phyloP scores from a whole-genome alignment of 805 yeast species.

The Ogataea siamensis region DNA sequence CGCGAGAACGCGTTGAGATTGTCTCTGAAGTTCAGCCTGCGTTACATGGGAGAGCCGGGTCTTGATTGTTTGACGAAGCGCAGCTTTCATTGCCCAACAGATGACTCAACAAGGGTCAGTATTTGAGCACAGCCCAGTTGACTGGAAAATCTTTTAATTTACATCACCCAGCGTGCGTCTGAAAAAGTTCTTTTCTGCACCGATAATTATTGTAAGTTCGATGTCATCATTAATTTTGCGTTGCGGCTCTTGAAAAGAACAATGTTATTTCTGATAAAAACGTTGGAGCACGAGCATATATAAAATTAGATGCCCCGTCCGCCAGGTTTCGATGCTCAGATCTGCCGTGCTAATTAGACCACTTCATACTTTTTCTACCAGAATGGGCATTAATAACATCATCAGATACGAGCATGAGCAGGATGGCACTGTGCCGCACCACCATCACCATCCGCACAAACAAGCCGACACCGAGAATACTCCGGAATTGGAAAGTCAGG shows the following conservation, averaged over 20 bases:
- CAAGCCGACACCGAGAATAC: neutral
- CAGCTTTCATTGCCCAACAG: constrained; percentile 11
- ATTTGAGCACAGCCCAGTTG: constrained; percentile 6
- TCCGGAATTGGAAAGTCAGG: neutral
- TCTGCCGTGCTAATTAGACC: neutral
- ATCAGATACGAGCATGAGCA: constrained; percentile 27
- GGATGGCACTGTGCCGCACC: constrained; percentile 11
- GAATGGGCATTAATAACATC: constrained; percentile 28
- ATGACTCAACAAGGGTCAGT: constrained; percentile 6
- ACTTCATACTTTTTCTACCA: constrained; percentile 10
- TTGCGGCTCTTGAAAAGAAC: constrained; percentile 5
- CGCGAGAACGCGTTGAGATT: constrained; percentile 12
- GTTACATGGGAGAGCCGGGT: constrained; percentile 4
- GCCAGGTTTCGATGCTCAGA: constrained; percentile 5
- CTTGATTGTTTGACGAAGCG: constrained; percentile 7
- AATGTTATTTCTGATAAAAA: neutral
- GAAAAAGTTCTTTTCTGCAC: constrained; percentile 3
- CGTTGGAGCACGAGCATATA: constrained; percentile 3
- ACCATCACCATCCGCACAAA: constrained; percentile 12
- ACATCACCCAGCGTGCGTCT: constrained; percentile 14
- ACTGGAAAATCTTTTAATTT: constrained; percentile 11
- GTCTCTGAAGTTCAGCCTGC: constrained; percentile 7
- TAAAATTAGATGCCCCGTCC: neutral
- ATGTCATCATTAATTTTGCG: constrained; percentile 11
- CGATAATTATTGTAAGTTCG: neutral